phyloP scores from a whole-genome alignment of 306 rosid genomes.

The Biancaea sappan region DNA sequence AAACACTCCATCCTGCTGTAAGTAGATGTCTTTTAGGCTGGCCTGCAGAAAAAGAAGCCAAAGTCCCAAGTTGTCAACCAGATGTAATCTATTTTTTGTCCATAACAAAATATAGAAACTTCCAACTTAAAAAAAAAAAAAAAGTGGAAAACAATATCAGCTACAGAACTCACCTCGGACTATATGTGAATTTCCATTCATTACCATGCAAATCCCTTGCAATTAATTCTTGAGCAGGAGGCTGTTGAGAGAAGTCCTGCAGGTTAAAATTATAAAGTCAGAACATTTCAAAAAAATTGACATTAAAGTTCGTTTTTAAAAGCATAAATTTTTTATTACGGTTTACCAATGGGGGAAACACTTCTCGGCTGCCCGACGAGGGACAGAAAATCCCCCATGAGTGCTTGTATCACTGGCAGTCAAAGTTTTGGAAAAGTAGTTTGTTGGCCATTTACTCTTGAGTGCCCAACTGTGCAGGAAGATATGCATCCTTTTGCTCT shows the following conservation, averaged over 20 bases:
- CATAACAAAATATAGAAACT: neutral
- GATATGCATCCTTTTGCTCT: too few relatives aligned
- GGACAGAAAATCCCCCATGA: conserved; percentile 96
- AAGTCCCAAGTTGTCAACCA: neutral
- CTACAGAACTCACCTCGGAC: conserved; percentile 74
- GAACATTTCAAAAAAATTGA: conserved; percentile 1
- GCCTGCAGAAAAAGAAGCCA: conserved; percentile 53
- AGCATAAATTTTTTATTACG: conserved; percentile 23
- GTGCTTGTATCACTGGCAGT: too few relatives aligned
- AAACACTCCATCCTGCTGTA: conserved; percentile 99
- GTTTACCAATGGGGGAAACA: conserved; percentile 88
- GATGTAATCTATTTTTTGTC: neutral
- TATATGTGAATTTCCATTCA: too few relatives aligned
- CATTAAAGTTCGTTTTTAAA: neutral
- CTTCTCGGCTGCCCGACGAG: conserved; percentile 98
- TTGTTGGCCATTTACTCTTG: conserved; percentile 91
- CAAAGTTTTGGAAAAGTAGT: conserved; percentile 86
- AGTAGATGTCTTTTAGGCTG: conserved; percentile 98
- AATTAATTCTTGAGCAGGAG: too few relatives aligned
- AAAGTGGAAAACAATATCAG: neutral
- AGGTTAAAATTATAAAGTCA: conserved; percentile 18
- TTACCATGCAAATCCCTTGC: too few relatives aligned
- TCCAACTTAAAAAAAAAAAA: neutral
- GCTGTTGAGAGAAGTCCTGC: too few relatives aligned
- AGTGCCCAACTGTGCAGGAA: conserved; percentile 75